These are phyloP conservation scores for Hapsidospora chrysogenum DNA, from an alignment of 495 filamentous ascomycete species.

Conservation along the genomic window DNA sequence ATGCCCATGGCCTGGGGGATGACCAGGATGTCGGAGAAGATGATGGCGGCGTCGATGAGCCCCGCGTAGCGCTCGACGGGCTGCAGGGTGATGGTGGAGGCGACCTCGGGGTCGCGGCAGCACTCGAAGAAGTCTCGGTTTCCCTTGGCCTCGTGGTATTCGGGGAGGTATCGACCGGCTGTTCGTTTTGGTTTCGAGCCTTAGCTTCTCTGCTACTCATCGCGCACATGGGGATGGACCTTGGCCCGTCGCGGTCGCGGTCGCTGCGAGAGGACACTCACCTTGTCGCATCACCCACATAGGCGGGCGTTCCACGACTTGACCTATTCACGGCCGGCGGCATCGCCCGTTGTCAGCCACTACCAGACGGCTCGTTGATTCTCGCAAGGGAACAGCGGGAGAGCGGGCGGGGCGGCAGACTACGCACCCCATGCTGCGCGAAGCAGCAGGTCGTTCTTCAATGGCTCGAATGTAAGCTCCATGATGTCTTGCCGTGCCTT, in stretches of 20 bases:
- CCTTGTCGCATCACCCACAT: constrained; percentile 84
- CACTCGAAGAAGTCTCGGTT: constrained; percentile 87
- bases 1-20: constrained; percentile 97
- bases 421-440: constrained; percentile 69
- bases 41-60: constrained; percentile 91
- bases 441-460: constrained; percentile 82
- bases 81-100: constrained; percentile 81
- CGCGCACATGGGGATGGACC: too few relatives aligned
- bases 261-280: constrained; percentile 1
- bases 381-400: too few relatives aligned
- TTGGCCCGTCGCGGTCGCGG: constrained; percentile 3
- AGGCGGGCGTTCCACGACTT: constrained; percentile 78
- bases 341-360: too few relatives aligned
- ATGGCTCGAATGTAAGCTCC: constrained; percentile 51
- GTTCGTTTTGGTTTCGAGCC: too few relatives aligned
- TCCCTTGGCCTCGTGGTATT: constrained; percentile 91
- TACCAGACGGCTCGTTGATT: too few relatives aligned
- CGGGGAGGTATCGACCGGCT: constrained; percentile 95
- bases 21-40: constrained; percentile 96
- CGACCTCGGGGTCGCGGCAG: constrained; percentile 82
- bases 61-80: constrained; percentile 82
- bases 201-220: too few relatives aligned
- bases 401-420: too few relatives aligned
- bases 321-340: constrained; percentile 33
- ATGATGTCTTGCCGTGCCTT: too few relatives aligned